phyloP scores from a whole-genome alignment of 257 asterid genomes.

The Solanum gandarillasii region DNA sequence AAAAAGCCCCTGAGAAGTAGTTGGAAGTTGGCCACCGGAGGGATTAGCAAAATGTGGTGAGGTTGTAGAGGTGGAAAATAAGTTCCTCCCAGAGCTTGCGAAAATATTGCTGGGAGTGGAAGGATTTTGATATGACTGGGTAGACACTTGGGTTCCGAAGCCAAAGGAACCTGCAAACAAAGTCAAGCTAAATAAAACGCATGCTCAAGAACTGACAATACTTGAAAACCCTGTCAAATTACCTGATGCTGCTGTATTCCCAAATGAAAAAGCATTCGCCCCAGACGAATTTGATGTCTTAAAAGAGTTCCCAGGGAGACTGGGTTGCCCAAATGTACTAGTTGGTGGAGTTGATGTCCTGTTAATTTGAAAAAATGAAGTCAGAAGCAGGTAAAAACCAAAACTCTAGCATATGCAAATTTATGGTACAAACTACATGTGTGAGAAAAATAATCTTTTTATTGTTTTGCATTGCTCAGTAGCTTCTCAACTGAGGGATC shows the following conservation, averaged over 20 bases:
- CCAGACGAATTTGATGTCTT: conserved; percentile 33
- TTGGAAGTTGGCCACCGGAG: conserved; percentile 1
- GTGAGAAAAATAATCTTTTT: not conserved
- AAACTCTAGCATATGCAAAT: not conserved
- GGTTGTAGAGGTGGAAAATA: conserved; percentile 28
- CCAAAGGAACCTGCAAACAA: conserved; percentile 32
- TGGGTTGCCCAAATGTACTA: conserved; percentile 56
- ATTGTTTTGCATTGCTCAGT: not conserved
- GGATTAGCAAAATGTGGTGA: conserved; percentile 28
- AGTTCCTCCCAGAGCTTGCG: conserved; percentile 25
- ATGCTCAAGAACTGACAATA: not conserved
- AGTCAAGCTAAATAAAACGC: not conserved
- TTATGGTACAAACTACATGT: not conserved
- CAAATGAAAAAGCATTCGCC: conserved; percentile 25
- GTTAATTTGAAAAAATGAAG: conserved; percentile 7
- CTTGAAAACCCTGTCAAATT: not conserved
- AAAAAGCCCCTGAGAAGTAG: not conserved
- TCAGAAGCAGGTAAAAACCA: not conserved
- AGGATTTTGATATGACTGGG: conserved; percentile 30
- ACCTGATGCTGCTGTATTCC: conserved; percentile 22
- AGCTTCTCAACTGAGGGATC: not conserved
- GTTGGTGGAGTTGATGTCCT: conserved; percentile 52
- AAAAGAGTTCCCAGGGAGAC: conserved; percentile 31
- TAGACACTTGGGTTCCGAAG: conserved; percentile 26
- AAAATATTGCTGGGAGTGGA: conserved; percentile 26